Evolutionary conservation across 2,329 filamentous ascomycete species (phyloP).

Genomic region (Orbilia ellipsospora): DNA sequence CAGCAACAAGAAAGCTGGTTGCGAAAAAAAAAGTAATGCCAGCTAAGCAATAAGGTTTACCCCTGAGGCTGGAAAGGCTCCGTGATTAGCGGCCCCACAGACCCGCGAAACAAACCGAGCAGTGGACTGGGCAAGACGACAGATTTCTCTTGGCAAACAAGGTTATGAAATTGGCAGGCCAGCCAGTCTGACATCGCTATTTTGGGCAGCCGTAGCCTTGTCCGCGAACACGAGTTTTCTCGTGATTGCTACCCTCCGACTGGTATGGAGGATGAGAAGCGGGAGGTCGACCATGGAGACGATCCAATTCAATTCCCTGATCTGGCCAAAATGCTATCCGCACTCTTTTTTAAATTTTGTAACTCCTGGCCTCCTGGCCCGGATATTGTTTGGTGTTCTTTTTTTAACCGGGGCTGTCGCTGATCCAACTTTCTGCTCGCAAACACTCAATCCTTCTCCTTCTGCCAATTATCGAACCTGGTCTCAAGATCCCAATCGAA

Average conservation of each 20-base stretch:
- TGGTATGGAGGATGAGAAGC: background rate
- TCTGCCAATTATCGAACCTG: too few relatives aligned
- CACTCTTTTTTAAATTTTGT: background rate
- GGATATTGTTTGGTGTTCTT: background rate
- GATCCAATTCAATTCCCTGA: slow-evolving; percentile 19
- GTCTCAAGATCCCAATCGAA: background rate
- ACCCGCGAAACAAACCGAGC: slow-evolving; percentile 32
- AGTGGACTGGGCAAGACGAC: slow-evolving; percentile 21
- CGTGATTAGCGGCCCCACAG: slow-evolving; percentile 30
- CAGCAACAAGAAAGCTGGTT: too few relatives aligned
- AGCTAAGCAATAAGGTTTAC: slow-evolving; percentile 4
- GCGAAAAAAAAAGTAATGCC: too few relatives aligned
- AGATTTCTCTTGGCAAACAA: slow-evolving; percentile 17
- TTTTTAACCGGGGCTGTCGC: background rate
- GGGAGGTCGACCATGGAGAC: background rate
- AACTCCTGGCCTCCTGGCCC: too few relatives aligned
- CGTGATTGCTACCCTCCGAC: background rate
- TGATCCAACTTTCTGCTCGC: background rate
- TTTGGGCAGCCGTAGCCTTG: slow-evolving; percentile 17
- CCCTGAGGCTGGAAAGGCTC: slow-evolving; percentile 36
- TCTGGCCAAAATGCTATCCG: slow-evolving; percentile 15
- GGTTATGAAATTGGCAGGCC: slow-evolving; percentile 21
- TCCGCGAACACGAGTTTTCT: too few relatives aligned
- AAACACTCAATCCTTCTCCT: background rate
- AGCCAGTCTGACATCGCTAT: slow-evolving; percentile 17